These are phyloP conservation scores for Hypoxylon lenormandii DNA, from an alignment of 495 filamentous ascomycete species.

Conservation along the genomic window DNA sequence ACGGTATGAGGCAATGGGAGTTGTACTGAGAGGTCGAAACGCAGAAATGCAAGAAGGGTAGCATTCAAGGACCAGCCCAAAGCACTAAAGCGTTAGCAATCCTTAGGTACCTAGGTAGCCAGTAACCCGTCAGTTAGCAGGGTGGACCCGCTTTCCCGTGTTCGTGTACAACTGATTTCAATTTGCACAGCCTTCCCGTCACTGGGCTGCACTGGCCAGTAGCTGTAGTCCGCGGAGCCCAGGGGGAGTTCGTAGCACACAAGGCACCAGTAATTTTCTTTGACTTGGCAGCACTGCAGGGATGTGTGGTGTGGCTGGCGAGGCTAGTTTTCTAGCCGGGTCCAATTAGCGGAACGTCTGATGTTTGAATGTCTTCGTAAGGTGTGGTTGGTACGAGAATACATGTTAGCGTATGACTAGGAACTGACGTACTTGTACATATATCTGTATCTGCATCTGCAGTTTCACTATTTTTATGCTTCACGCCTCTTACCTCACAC, in stretches of 20 bases:
- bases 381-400: neutral
- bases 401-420: neutral
- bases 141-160: slow-evolving; percentile 31
- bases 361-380: neutral
- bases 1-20: slow-evolving; percentile 10
- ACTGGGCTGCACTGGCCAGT: slow-evolving; percentile 16
- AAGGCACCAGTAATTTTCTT: slow-evolving; percentile 22
- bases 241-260: slow-evolving; percentile 23
- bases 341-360: neutral
- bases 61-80: slow-evolving; percentile 26
- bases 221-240: neutral
- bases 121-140: slow-evolving; percentile 26
- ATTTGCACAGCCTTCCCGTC: slow-evolving; percentile 43
- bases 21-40: slow-evolving; percentile 19
- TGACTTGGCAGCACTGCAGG: slow-evolving; percentile 19
- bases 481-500: slow-evolving; percentile 28
- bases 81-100: neutral
- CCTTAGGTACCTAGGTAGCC: neutral
- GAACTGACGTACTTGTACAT: neutral
- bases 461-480: neutral
- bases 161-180: slow-evolving; percentile 36
- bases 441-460: neutral
- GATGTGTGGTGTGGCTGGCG: slow-evolving; percentile 32
- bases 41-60: slow-evolving; percentile 44
- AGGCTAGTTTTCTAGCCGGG: slow-evolving; percentile 18